phyloP scores from a whole-genome alignment of 2,329 filamentous ascomycete species.

The Fusarium papillatum region DNA sequence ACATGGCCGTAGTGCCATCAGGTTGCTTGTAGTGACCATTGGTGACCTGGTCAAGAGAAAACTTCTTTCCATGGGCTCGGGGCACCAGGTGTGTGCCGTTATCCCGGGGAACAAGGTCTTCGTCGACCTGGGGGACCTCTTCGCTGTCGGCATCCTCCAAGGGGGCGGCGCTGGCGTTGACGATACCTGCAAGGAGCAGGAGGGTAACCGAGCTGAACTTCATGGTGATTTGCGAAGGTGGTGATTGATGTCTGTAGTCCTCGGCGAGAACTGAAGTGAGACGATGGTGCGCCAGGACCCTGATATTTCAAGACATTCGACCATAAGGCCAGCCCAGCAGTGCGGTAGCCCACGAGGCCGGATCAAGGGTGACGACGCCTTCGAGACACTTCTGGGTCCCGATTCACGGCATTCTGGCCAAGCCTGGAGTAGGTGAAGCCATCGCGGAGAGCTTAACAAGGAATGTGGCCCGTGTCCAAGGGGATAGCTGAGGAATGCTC shows the following conservation, averaged over 20 bases:
- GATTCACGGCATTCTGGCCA: constrained; percentile 29
- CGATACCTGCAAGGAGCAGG: constrained; percentile 30
- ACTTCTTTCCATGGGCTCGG: constrained; percentile 33
- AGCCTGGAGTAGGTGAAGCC: constrained; percentile 31
- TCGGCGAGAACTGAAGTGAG: neutral
- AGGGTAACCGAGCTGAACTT: constrained; percentile 39
- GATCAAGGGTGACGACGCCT: constrained; percentile 22
- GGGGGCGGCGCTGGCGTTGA: constrained; percentile 24
- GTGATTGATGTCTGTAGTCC: neutral
- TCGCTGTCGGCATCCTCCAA: constrained; percentile 18
- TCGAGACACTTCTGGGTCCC: constrained; percentile 26
- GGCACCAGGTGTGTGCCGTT: constrained; percentile 18
- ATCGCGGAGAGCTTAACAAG: constrained; percentile 24
- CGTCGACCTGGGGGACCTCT: constrained; percentile 19
- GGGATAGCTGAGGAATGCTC: constrained; percentile 32
- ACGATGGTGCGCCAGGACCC: constrained; percentile 5
- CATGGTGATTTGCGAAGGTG: constrained; percentile 14
- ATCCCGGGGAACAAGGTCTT: neutral
- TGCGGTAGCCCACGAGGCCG: constrained; percentile 11
- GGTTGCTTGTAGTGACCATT: constrained; percentile 52
- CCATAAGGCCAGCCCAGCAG: neutral
- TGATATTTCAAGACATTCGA: constrained; percentile 36
- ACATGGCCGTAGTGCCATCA: constrained; percentile 46
- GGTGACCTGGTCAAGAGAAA: constrained; percentile 48
- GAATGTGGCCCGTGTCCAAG: constrained; percentile 31